Percentiles rank a stretch among this genome's conserved stretches.
phyloP scores from a whole-genome alignment of 306 rosid species.

The Corylus heterophylla region DNA sequence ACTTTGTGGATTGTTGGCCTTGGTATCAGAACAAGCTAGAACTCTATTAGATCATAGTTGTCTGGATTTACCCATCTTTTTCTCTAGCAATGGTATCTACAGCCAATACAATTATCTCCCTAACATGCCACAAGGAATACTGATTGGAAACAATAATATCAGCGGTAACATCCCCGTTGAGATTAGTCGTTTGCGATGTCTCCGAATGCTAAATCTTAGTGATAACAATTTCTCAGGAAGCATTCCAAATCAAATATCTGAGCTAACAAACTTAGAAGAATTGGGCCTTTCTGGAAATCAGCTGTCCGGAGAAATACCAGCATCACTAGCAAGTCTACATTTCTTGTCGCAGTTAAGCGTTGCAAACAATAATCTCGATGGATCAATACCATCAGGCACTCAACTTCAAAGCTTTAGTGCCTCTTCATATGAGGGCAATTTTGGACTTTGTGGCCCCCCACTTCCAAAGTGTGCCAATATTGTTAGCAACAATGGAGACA shows the following conservation, averaged over 20 bases:
- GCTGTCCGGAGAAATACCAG: slow-evolving; percentile 15
- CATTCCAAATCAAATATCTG: slow-evolving; percentile 13
- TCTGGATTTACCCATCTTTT: not conserved
- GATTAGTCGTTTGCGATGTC: not conserved
- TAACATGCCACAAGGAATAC: not conserved
- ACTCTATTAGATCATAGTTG: no score
- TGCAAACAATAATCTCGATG: not conserved
- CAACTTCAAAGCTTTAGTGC: not conserved
- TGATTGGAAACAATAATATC: not conserved
- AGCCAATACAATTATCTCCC: not conserved
- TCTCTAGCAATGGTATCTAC: not conserved
- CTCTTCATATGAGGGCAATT: slow-evolving; percentile 1
- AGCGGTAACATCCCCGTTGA: slow-evolving; percentile 2
- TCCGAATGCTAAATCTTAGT: not conserved
- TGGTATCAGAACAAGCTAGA: not conserved
- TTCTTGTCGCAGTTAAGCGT: slow-evolving; percentile 7
- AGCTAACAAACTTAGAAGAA: slow-evolving; percentile 6
- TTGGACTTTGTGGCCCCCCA: not conserved
- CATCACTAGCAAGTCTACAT: not conserved
- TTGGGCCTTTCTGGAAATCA: not conserved
- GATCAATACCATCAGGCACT: slow-evolving; percentile 9
- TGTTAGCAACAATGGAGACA: not conserved
- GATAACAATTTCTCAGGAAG: not conserved
- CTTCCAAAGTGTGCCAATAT: not conserved
- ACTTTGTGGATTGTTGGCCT: not conserved